Evolutionary conservation across 2,329 filamentous ascomycete species (phyloP), one percentile per base, ranked within the genome.

Genomic region (Phialophora expanda): DNA sequence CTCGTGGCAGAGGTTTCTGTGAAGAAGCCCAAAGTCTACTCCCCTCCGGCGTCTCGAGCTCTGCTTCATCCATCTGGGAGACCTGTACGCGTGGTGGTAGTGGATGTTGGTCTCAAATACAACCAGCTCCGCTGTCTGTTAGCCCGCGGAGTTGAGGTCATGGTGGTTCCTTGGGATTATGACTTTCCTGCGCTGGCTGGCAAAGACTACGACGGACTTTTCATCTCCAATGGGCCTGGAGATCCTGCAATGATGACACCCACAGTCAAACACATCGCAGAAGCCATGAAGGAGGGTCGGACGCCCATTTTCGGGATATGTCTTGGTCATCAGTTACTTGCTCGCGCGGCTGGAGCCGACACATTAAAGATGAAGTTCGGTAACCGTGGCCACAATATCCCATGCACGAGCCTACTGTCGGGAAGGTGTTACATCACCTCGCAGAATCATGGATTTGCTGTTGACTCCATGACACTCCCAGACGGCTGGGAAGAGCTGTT

Each of bases 331-430:
- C 94, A 98, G 81, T 85, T 98, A 72, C 87, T 98, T 60, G 93
- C 94, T 61, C 87, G 93, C 73, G 93, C 94, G 65, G 88, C 93
- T 34, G 94, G 94, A 62, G 94, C 93, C 55, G 84, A 84, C 55
- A 98, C 95, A 0, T 80, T 86, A 75, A 99, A 99, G 85, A 96
- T 99, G 92, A 98, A 98, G 85, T 99, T 97, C 75, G 95, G 95
- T 82, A 99, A 99, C 83, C 92, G 95, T 75, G 95, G 94, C 51
- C 92, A 96, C 84, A 99, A 99, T 82, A 98, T 99, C 75, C 95
- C 95, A 53, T 97, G 93, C 84, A 98, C 94, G 11, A 97, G 91
- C 81, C 86, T 97, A 86, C 84, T 98, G 71, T 96, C 94, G 53
- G 95, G 95, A 73, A 93, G 93, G 81, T 99, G 95, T 79, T 94